These are phyloP conservation scores for Leptodontidium sp. DNA, from an alignment of 2,329 filamentous ascomycete species.

Conservation along the genomic window DNA sequence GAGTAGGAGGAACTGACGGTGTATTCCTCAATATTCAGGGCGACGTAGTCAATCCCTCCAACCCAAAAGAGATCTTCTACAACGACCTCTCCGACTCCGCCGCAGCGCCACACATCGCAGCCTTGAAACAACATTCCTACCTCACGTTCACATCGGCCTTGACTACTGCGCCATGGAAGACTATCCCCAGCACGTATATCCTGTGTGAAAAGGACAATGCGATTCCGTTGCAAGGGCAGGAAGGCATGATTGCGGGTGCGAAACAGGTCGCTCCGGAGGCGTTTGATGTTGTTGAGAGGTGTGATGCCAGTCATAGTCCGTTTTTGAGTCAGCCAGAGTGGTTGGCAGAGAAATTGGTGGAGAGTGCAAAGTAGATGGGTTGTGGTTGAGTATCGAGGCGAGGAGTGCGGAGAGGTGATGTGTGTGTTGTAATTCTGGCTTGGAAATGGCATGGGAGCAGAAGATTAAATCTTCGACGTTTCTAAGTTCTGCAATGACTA, in stretches of 20 bases:
- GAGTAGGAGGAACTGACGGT: too few relatives aligned
- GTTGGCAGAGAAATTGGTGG: constrained; percentile 33
- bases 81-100: constrained; percentile 46
- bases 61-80: constrained; percentile 47
- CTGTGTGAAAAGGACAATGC: constrained; percentile 51
- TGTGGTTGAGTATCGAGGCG: not conserved
- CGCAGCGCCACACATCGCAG: constrained; percentile 34
- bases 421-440: not conserved
- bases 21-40: not conserved
- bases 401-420: not conserved
- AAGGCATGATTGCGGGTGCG: constrained; percentile 47
- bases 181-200: constrained; percentile 52
- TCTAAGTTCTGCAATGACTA: not conserved
- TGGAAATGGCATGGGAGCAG: not conserved
- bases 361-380: constrained; percentile 22
- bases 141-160: constrained; percentile 39
- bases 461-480: not conserved
- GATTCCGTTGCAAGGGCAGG: constrained; percentile 48
- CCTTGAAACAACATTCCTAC: constrained; percentile 45
- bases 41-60: constrained; percentile 31
- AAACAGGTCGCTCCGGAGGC: constrained; percentile 23
- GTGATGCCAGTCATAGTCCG: constrained; percentile 36
- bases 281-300: constrained; percentile 39
- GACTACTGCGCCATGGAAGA: constrained; percentile 49
- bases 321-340: constrained; percentile 38